Base-by-base conservation (phyloP, 371 early-diverging fungal species). In the Nematocida ausubeli region DNA sequence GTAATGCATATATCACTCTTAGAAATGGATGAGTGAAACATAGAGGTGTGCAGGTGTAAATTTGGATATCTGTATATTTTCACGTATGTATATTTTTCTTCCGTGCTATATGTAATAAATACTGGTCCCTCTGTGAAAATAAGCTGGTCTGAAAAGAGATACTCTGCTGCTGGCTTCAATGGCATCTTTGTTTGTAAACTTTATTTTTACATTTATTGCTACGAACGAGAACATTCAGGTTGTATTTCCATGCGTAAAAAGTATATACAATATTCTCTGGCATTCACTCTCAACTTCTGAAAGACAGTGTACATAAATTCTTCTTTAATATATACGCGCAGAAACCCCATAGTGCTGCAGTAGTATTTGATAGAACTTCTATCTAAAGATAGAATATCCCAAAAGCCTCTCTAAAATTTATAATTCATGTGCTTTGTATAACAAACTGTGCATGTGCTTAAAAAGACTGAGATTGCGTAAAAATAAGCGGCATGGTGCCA, bases 101-200 rank as follows among this genome's bases (percentile, higher is more conserved):
- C n/a, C n/a, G 28, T 55, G 12, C 28, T 32, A 35, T 69, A 32
- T 12, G 69, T 69, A 9, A 69, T 35, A 34, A 69, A 54, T 14
- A 52, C 3, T 2, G 37, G 26, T 7, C 35, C 39, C 12, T 19
- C n/a, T 22, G 35, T n/a, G 26, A 69, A 69, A 9, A 69, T 35
- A 54, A 69, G 54, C 37, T 16, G 6, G 55, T 69, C 69, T 19
- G 51, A 26, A 5, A 30, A 22, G 32, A 34, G 2, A 39, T 69
- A 69, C 30, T 69, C 69, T 51, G 69, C 69, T 51, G 19, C n/a
- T 14, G 30, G 69, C 52, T 49, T 9, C 14, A 49, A 6, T 19
- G 44, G 7, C 69, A 69, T 69, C n/a, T 52, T 69, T 69, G n/a
- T 42, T 50, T 49, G 34, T 42, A 54, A 39, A 69, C 39, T 42